Conservation (phyloP, 768 basidiomycete species). For the Suillus americanus region DNA sequence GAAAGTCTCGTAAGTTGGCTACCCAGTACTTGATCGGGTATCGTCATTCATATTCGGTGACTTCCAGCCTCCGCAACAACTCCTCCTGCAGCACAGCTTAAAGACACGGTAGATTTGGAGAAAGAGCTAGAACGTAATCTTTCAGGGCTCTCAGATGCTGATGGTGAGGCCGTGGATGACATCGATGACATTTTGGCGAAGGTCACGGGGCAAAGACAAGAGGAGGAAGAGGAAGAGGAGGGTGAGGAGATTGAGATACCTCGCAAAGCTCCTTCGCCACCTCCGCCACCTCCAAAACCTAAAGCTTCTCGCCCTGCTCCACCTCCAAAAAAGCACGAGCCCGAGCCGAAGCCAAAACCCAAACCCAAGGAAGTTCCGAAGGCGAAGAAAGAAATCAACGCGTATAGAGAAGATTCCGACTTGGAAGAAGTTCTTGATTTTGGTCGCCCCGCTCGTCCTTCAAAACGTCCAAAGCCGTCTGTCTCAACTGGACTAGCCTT, state of each 20-base stretch:
- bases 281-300: conserved; percentile 33
- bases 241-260: conserved; percentile 24
- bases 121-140: conserved; percentile 29
- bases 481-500: conserved; percentile 38
- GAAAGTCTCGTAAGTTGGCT: conserved; percentile 25
- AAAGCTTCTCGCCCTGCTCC: conserved; percentile 30
- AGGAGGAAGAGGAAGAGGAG: conserved; percentile 39
- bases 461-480: conserved; percentile 34
- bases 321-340: conserved; percentile 23
- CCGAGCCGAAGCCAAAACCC: conserved; percentile 24
- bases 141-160: conserved; percentile 33
- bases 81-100: conserved; percentile 27
- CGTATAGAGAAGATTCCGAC: conserved; percentile 27
- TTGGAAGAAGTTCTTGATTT: conserved; percentile 50
- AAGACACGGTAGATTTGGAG: conserved; percentile 28
- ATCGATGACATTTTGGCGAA: conserved; percentile 40
- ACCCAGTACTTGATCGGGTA: background rate
- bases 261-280: conserved; percentile 23
- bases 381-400: conserved; percentile 21
- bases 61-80: conserved; percentile 19
- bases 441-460: conserved; percentile 41
- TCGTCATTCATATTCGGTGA: conserved; percentile 2
- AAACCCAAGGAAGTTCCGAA: conserved; percentile 25
- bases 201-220: conserved; percentile 24
- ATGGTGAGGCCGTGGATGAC: conserved; percentile 44